These are phyloP conservation scores for Colletotrichum sojae DNA, from an alignment of 2,329 filamentous ascomycete species.

Conservation along the genomic window DNA sequence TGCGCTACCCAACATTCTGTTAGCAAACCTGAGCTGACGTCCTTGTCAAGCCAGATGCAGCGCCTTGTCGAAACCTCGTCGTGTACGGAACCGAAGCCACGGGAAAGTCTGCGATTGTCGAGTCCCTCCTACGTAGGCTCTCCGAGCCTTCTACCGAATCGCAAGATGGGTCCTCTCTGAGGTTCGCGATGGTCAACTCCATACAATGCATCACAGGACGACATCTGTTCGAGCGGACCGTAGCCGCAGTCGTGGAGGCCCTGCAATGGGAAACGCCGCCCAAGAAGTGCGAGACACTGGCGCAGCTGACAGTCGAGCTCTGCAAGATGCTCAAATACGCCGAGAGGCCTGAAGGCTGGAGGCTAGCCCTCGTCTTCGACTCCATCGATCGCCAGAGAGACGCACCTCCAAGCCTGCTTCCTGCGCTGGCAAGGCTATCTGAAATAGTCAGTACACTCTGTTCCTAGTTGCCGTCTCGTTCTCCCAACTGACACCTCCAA, in stretches of 20 bases:
- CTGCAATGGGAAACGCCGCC: conserved; percentile 64
- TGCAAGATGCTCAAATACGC: conserved; percentile 71
- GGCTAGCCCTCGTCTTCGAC: conserved; percentile 89
- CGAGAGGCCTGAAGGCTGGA: conserved; percentile 55
- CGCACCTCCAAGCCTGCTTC: conserved; percentile 81
- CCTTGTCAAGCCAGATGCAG: conserved; percentile 68
- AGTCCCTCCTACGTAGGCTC: conserved; percentile 70
- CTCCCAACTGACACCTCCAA: conserved; percentile 30
- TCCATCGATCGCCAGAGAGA: conserved; percentile 89
- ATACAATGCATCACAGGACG: conserved; percentile 83
- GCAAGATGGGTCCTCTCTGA: conserved; percentile 58
- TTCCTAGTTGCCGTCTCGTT: not conserved
- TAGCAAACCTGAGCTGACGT: conserved; percentile 41
- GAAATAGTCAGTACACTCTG: conserved; percentile 74
- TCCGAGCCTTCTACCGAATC: conserved; percentile 53
- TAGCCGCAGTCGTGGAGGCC: conserved; percentile 71
- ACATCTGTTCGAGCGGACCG: conserved; percentile 81
- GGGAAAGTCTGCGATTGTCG: conserved; percentile 83
- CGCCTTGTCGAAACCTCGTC: conserved; percentile 81
- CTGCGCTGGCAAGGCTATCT: conserved; percentile 84
- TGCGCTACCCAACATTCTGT: not conserved
- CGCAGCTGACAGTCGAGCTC: conserved; percentile 81
- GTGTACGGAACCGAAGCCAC: conserved; percentile 89
- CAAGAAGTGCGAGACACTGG: conserved; percentile 83
- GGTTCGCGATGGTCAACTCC: conserved; percentile 76